Base-by-base conservation (phyloP, 2,329 filamentous ascomycete species). In the Alternaria arborescens region DNA sequence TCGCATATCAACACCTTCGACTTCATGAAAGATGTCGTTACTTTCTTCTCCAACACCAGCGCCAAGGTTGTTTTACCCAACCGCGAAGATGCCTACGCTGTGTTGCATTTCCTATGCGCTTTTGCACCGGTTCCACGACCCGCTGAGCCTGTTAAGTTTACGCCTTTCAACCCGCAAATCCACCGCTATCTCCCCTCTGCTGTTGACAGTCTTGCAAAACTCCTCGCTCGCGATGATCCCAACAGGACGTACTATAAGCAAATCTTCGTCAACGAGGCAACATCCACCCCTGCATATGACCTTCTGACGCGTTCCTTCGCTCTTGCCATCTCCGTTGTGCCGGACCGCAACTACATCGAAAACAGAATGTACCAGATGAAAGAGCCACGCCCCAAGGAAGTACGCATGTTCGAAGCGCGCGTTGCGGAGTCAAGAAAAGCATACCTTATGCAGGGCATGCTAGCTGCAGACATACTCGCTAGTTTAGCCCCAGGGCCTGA, bases 11-110 rank as follows among this genome's bases (percentile, higher is more conserved):
- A 97, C 78, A 95, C 91, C 0, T 83, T 97, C 67, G 95, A 99
- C 78, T 94, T 98, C 71, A 97, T 97, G 92, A 99, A 99, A 80
- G 95, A 99, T 77, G 84, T 93, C 30, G 88, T 98, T 59, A 90
- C 93, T 16, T 88, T 97, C 67, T 83, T 99, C 55, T 97, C 94
- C 58, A 98, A 99, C 77, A 88, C 96, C 48, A 89, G 93, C 8
- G 88, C 91, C 47, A 87, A 88, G 10, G 86, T 98, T 53, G 90
- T 94, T 73, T 83, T 99, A 40, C 91, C 93, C 1, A 90, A 90
- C 20, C 89, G 91, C 64, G 94, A 98, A 73, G 94, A 98, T 75
- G 94, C 94, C 0, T 83, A 93, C 40, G 93, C 91, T 71, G 84
- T 98, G 7, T 82, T 99, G 40, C 91, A 97, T 74, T 97, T 99